phyloP scores from a whole-genome alignment of 2,329 filamentous ascomycete genomes.

The Cordyceps tenuipes region DNA sequence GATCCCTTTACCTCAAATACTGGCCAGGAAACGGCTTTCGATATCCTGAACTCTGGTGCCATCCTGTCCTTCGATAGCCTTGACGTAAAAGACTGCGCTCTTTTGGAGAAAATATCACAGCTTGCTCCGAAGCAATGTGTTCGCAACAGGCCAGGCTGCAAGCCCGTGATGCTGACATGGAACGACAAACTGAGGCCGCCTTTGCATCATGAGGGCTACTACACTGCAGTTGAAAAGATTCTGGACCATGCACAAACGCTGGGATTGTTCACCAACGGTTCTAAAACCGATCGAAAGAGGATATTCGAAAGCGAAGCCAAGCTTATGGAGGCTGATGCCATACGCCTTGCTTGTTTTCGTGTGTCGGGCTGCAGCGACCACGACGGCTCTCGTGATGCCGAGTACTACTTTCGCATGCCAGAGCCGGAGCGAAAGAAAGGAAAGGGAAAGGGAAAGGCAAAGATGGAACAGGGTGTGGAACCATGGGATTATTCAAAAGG shows the following conservation, averaged over 20 bases:
- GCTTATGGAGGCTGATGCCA: neutral
- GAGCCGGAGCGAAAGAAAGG: neutral
- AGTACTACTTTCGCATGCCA: neutral
- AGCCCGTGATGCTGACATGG: neutral
- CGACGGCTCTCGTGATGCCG: neutral
- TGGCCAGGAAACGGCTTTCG: conserved; percentile 44
- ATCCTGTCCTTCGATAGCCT: conserved; percentile 29
- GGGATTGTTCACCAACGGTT: accelerated
- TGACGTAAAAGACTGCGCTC: neutral
- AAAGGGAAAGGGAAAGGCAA: no score
- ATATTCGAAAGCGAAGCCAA: neutral
- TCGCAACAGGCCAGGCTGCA: neutral
- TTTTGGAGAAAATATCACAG: neutral
- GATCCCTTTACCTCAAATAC: conserved; percentile 40
- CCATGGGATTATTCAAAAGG: neutral
- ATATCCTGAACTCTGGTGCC: conserved; percentile 37
- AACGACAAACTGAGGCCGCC: neutral
- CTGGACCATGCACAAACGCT: neutral
- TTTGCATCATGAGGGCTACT: neutral
- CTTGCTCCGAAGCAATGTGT: neutral
- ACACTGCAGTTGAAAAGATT: neutral
- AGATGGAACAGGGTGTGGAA: neutral
- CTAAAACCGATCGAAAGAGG: accelerated
- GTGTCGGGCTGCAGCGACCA: neutral
- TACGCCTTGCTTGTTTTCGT: neutral